A percentile compares a stretch with the other conserved stretches of the same genome.
Evolutionary conservation across 164 flowering plant species (phyloP).

Genomic region (Pachysandra terminalis): DNA sequence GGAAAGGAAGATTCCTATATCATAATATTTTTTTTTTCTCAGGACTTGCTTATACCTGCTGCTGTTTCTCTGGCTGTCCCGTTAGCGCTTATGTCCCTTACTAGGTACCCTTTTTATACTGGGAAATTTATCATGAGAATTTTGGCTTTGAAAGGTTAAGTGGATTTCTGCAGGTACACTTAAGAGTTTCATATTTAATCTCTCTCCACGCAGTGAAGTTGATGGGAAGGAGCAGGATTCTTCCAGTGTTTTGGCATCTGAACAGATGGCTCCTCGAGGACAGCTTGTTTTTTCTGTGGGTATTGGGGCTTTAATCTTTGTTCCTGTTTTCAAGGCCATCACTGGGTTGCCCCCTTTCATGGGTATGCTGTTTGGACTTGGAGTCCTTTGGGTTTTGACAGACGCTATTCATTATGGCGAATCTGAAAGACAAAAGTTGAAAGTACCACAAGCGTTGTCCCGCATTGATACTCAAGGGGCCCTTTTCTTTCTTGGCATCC

Average conservation of each 20-base stretch:
- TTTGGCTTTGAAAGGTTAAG: neutral
- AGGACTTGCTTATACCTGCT: slow-evolving; percentile 78
- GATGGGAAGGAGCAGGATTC: slow-evolving; percentile 70
- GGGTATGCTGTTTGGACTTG: slow-evolving; percentile 95
- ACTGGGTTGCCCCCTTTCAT: slow-evolving; percentile 96
- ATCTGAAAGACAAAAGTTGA: slow-evolving; percentile 77
- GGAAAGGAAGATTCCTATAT: neutral
- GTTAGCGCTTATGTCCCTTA: slow-evolving; percentile 87
- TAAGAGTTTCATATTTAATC: slow-evolving; percentile 1
- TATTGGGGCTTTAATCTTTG: slow-evolving; percentile 85
- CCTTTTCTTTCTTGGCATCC: slow-evolving; percentile 95
- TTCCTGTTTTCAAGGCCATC: slow-evolving; percentile 92
- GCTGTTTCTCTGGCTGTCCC: slow-evolving; percentile 86
- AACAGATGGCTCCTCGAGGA: slow-evolving; percentile 97
- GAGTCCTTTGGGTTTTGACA: slow-evolving; percentile 94
- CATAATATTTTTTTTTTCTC: slow-evolving; percentile 23
- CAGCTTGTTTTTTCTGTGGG: slow-evolving; percentile 89
- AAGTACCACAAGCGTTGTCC: slow-evolving; percentile 96
- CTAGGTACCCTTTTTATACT: slow-evolving; percentile 56
- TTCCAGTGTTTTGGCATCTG: slow-evolving; percentile 71
- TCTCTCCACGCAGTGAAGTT: slow-evolving; percentile 69
- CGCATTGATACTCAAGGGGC: slow-evolving; percentile 97
- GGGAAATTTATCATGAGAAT: neutral
- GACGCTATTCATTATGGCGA: slow-evolving; percentile 99
- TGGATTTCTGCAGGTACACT: neutral